phyloP scores from a whole-genome alignment of 2,329 filamentous ascomycete genomes.

The Hypoxylon sp. region DNA sequence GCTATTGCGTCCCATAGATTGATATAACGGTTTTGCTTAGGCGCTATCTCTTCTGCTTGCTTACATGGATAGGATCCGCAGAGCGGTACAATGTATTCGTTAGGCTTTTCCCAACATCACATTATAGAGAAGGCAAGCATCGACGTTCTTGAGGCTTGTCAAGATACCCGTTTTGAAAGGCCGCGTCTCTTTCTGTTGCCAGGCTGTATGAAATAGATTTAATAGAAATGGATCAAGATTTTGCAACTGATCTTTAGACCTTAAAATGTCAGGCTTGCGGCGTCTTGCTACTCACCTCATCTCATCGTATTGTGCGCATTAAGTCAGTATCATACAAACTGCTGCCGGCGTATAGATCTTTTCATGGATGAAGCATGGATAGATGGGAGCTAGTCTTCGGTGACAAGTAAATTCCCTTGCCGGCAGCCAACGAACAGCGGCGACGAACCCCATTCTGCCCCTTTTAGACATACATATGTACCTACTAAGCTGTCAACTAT shows the following conservation, averaged over 20 bases:
- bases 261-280: no score
- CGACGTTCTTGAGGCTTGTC: slow-evolving; percentile 8
- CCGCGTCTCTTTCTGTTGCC: neutral
- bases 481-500: neutral
- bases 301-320: no score
- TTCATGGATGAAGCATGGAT: no score
- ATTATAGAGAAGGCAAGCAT: slow-evolving; percentile 21
- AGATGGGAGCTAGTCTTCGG: no score
- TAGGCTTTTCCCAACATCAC: slow-evolving; percentile 10
- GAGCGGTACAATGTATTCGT: neutral
- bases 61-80: slow-evolving; percentile 5
- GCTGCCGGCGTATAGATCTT: no score
- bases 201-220: neutral
- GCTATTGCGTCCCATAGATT: slow-evolving; percentile 69
- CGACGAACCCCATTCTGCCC: no score
- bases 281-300: no score
- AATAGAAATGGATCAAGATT: neutral
- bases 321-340: no score
- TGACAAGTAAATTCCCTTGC: no score
- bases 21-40: neutral
- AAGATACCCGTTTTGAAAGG: slow-evolving; percentile 27
- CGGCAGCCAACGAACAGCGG: no score
- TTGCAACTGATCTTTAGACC: no score
- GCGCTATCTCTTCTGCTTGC: neutral
- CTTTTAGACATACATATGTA: no score